Evolutionary conservation across 1,284 basidiomycete species (phyloP).

Genomic region (Schizophyllum commune): DNA sequence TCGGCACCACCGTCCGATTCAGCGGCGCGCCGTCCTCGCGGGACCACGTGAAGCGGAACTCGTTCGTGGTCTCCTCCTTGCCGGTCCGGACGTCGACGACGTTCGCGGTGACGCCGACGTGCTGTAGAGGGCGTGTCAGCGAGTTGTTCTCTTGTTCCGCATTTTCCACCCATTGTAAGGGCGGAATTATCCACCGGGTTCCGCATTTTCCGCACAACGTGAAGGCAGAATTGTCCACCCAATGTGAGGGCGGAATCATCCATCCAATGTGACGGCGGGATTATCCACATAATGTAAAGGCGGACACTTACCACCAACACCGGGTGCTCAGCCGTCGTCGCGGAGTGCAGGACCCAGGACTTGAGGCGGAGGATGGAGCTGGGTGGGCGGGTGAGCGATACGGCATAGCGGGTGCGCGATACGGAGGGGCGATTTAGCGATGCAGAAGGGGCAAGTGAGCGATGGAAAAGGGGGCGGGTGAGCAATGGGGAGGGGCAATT

Average conservation of each 20-base stretch:
- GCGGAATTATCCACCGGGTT: too few relatives aligned
- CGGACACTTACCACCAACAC: slow-evolving; percentile 40
- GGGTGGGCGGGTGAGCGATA: background rate
- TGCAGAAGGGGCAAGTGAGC: too few relatives aligned
- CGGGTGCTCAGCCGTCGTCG: slow-evolving; percentile 33
- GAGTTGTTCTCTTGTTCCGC: too few relatives aligned
- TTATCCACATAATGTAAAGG: background rate
- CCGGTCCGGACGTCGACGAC: slow-evolving; percentile 72
- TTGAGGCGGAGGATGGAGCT: slow-evolving; percentile 62
- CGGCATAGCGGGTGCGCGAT: too few relatives aligned
- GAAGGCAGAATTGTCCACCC: too few relatives aligned
- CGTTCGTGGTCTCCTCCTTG: slow-evolving; percentile 58
- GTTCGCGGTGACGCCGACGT: slow-evolving; percentile 69
- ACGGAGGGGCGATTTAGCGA: too few relatives aligned
- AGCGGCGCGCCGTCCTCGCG: slow-evolving; percentile 32
- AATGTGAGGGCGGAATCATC: too few relatives aligned
- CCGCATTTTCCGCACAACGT: too few relatives aligned
- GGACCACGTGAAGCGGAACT: slow-evolving; percentile 67
- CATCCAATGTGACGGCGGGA: too few relatives aligned
- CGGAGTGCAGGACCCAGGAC: slow-evolving; percentile 58
- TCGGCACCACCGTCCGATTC: slow-evolving; percentile 56
- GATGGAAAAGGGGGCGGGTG: too few relatives aligned
- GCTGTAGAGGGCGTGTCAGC: slow-evolving; percentile 28
- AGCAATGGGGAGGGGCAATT: too few relatives aligned
- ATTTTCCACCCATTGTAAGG: too few relatives aligned